Base-by-base conservation (phyloP, 805 yeast genomes). In the Barnettozyma sp. region DNA sequence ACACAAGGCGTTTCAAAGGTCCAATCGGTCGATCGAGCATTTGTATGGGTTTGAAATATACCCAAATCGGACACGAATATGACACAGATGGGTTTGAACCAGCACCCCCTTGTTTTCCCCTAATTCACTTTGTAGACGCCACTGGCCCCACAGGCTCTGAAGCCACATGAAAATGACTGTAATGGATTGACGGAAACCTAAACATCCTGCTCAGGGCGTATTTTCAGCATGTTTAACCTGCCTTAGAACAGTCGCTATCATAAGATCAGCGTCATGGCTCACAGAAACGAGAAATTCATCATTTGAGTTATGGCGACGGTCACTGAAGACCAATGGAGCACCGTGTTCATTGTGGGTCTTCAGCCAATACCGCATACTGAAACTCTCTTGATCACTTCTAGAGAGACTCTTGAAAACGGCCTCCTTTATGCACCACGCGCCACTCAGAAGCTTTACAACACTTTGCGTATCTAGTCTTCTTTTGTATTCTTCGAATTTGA, bases 401-500 rank as follows among this genome's bases (percentile, higher is more conserved):
- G 66, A 71, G 38, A 83, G 54, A 0, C 78, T 65, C 54, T 83
- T 83, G 54, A 63, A 83, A 7, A 81, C 49, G 1, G 92, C 88
- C 48, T 83, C 94, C 45, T 83, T 83, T 7, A 72, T 60, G 8
- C 86, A 78, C 94, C 94, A 83, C 14, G 71, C 46, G 1, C 76
- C 73, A 2, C 84, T 71, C 14, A 82, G 53, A 4, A 63, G 50
- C 23, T 52, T 51, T 7, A 61, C 54, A 26, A 63, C 52, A 7
- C 48, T 42, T 1, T 46, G 50, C 1, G 49, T 10, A n/a, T 61
- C 52, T 7, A 50, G 26, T 3, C 25, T 28, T 2, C 37, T 17
- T 12, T 38, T 42, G 10, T 46, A 33, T 16, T 43, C 21, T 4
- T 42, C 33, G 35, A 70, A 68, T 4, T 35, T 39, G 2, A 68